Evolutionary conservation across 495 filamentous ascomycete genomes (phyloP).

Genomic region (Acidiella bohemica): DNA sequence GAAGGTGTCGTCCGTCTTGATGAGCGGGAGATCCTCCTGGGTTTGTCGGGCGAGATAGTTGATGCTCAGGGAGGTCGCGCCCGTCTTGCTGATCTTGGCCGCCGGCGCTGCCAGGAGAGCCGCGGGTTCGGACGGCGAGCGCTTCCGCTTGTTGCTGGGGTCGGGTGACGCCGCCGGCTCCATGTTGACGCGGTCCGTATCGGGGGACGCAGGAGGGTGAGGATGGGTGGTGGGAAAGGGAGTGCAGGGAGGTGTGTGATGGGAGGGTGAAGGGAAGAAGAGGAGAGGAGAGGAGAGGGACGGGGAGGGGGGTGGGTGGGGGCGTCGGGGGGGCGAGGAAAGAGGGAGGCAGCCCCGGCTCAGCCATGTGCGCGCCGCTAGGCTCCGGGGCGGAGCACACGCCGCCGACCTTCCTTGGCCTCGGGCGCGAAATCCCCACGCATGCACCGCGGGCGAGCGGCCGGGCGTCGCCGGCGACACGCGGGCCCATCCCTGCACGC

Average conservation of each 20-base stretch:
- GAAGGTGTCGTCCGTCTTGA: slow-evolving; percentile 46
- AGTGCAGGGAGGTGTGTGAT: too few relatives aligned
- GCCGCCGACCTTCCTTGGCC: too few relatives aligned
- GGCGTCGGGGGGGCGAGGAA: too few relatives aligned
- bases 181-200: slow-evolving; percentile 1
- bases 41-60: slow-evolving; percentile 66
- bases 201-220: not conserved
- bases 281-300: not conserved
- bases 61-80: slow-evolving; percentile 32
- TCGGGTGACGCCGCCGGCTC: slow-evolving; percentile 30
- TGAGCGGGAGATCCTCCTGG: slow-evolving; percentile 46
- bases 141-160: slow-evolving; percentile 39
- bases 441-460: too few relatives aligned
- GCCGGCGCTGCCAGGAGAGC: slow-evolving; percentile 31
- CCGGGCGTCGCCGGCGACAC: too few relatives aligned
- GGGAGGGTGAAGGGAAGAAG: too few relatives aligned
- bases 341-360: not conserved
- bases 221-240: not conserved
- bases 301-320: not conserved
- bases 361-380: not conserved
- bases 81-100: slow-evolving; percentile 37
- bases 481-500: too few relatives aligned
- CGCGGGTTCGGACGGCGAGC: slow-evolving; percentile 27
- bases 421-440: too few relatives aligned
- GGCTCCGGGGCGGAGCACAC: too few relatives aligned